Percentiles rank a stretch among this genome's conserved stretches.
Evolutionary conservation across 1,139 yeast genomes (phyloP).

Genomic region (Suhomyces kunorum): DNA sequence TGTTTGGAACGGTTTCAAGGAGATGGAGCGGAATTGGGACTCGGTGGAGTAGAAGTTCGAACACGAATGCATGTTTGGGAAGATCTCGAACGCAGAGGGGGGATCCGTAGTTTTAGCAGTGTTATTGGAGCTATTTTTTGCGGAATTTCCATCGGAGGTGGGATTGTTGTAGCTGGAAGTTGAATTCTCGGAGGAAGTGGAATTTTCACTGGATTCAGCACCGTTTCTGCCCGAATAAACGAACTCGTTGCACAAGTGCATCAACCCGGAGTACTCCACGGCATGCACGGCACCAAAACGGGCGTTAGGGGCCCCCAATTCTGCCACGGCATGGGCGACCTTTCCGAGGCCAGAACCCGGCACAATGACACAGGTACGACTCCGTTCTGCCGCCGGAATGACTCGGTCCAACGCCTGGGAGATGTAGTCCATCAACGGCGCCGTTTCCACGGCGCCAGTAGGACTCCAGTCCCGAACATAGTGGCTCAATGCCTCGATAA

Average conservation of each 20-base stretch:
- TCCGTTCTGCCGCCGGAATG: constrained; percentile 26
- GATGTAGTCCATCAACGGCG: constrained; percentile 56
- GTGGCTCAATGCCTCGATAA: constrained; percentile 73
- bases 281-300: constrained; percentile 56
- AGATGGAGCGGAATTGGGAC: constrained; percentile 55
- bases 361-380: constrained; percentile 53
- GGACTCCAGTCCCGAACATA: constrained; percentile 71
- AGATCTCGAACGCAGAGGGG: constrained; percentile 56
- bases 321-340: constrained; percentile 62
- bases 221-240: constrained; percentile 34
- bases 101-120: constrained; percentile 56
- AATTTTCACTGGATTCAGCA: neutral
- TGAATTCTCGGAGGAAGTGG: no score
- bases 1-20: constrained; percentile 30
- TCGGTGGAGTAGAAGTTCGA: constrained; percentile 60
- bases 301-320: constrained; percentile 21
- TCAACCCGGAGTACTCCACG: constrained; percentile 69
- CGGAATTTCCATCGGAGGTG: neutral
- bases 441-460: constrained; percentile 46
- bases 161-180: neutral
- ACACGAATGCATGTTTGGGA: constrained; percentile 72
- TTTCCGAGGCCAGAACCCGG: constrained; percentile 86
- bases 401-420: constrained; percentile 29
- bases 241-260: constrained; percentile 65
- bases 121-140: no score